Conservation (phyloP, 345 rosid species). For the Bretschneidera sinensis region DNA sequence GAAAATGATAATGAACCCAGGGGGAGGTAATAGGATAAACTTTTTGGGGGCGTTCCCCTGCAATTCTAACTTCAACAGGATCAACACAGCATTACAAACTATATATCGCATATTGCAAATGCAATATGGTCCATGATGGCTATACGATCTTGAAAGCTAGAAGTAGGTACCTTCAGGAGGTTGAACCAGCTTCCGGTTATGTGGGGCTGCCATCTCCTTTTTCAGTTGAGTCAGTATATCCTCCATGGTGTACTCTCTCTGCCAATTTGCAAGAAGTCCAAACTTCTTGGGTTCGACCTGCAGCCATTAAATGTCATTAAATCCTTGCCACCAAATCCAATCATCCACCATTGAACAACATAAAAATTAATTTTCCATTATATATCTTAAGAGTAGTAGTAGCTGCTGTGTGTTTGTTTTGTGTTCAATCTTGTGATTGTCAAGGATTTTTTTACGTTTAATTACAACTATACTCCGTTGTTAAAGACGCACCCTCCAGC, state of each 20-base stretch:
- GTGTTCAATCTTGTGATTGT: no score
- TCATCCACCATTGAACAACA: no score
- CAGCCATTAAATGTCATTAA: conserved; percentile 14
- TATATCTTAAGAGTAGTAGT: no score
- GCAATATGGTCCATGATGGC: conserved; percentile 24
- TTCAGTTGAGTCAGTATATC: conserved; percentile 67
- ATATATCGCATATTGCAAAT: conserved; percentile 36
- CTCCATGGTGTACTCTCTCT: conserved; percentile 76
- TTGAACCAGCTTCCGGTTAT: conserved; percentile 77
- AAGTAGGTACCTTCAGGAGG: conserved; percentile 84
- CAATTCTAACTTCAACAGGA: conserved; percentile 35
- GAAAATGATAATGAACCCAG: conserved; percentile 31
- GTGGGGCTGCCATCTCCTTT: conserved; percentile 72
- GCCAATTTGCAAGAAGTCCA: conserved; percentile 69
- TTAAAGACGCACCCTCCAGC: no score
- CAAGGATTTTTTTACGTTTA: no score
- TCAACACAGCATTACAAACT: conserved; percentile 42
- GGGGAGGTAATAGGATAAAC: conserved; percentile 29
- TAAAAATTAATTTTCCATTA: no score
- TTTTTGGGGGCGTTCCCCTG: conserved; percentile 33
- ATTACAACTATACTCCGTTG: no score
- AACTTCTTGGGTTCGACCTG: conserved; percentile 78
- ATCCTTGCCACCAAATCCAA: background rate
- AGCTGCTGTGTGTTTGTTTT: no score
- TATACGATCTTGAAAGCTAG: conserved; percentile 35